A percentile compares a stretch with the other conserved stretches of the same genome.
phyloP scores from a whole-genome alignment of 148 eudicot species.

The Camellia lanceoleosa region DNA sequence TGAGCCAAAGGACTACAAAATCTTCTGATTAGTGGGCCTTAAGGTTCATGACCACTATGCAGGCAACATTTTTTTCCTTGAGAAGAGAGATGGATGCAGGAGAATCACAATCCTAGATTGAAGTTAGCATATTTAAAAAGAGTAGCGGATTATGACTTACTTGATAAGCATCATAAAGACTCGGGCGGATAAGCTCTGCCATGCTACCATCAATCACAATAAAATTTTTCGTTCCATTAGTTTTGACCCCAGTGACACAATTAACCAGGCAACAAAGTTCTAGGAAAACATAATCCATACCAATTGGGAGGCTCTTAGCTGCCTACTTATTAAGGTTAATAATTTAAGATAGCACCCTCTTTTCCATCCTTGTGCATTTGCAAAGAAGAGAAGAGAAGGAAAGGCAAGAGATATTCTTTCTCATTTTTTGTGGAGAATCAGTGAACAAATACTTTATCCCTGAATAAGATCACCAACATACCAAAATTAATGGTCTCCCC shows the following conservation, averaged over 20 bases:
- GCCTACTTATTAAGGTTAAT: neutral
- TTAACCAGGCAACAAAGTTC: slow-evolving; percentile 29
- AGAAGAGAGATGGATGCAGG: neutral
- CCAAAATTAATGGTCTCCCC: too few species aligned
- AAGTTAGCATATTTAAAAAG: neutral
- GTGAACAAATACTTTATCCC: too few species aligned
- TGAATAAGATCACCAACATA: too few species aligned
- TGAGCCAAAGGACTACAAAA: too few species aligned
- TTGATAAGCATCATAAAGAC: slow-evolving; percentile 93
- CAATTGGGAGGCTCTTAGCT: neutral
- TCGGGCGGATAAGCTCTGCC: slow-evolving; percentile 96
- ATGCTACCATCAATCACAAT: slow-evolving; percentile 96
- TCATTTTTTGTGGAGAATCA: too few species aligned
- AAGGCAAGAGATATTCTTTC: too few species aligned
- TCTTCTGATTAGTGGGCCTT: too few species aligned
- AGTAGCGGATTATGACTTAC: slow-evolving; percentile 30
- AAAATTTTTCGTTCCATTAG: slow-evolving; percentile 85
- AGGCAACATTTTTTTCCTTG: too few species aligned
- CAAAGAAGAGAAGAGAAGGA: neutral
- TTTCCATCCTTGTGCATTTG: too few species aligned
- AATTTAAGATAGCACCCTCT: neutral
- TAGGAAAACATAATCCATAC: neutral
- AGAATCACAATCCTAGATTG: neutral
- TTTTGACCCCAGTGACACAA: slow-evolving; percentile 93
- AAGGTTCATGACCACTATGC: too few species aligned